phyloP scores from a whole-genome alignment of 352 stramenopile species.

The Labyrinthula sp. region DNA sequence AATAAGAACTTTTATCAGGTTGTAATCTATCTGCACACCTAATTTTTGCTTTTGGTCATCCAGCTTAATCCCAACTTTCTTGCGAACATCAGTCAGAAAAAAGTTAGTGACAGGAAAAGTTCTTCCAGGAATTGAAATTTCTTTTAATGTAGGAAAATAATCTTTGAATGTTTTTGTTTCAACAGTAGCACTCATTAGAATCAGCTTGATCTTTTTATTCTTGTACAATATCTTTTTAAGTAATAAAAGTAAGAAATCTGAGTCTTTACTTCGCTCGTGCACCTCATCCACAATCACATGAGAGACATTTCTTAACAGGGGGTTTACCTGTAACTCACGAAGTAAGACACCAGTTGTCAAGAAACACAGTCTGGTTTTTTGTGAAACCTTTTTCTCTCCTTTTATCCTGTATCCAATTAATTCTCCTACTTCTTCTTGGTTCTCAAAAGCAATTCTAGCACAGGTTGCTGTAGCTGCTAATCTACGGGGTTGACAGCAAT shows the following conservation, averaged over 20 bases:
- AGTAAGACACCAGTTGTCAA: constrained; percentile 65
- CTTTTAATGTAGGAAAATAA: constrained; percentile 52
- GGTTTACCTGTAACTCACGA: constrained; percentile 59
- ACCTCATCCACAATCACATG: constrained; percentile 95
- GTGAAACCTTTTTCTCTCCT: constrained; percentile 44
- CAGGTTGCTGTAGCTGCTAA: constrained; percentile 82
- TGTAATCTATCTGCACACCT: neutral
- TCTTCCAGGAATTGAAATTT: constrained; percentile 22
- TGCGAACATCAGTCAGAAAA: constrained; percentile 73
- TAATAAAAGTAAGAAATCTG: constrained; percentile 81
- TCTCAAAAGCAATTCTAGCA: constrained; percentile 69
- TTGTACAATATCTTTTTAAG: constrained; percentile 40
- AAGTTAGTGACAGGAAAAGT: constrained; percentile 81
- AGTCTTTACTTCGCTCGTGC: constrained; percentile 84
- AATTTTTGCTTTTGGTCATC: neutral
- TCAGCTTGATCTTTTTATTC: constrained; percentile 21
- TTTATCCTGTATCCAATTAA: constrained; percentile 61
- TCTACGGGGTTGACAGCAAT: constrained; percentile 82
- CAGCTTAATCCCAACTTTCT: constrained; percentile 1
- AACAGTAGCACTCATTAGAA: constrained; percentile 87
- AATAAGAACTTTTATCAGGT: constrained; percentile 6
- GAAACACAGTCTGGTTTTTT: constrained; percentile 23
- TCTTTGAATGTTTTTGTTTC: constrained; percentile 78
- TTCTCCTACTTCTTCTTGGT: constrained; percentile 44
- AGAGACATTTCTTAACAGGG: constrained; percentile 60